These are phyloP conservation scores for Sordaria brevicollis DNA, from an alignment of 495 filamentous ascomycete species.

Conservation along the genomic window DNA sequence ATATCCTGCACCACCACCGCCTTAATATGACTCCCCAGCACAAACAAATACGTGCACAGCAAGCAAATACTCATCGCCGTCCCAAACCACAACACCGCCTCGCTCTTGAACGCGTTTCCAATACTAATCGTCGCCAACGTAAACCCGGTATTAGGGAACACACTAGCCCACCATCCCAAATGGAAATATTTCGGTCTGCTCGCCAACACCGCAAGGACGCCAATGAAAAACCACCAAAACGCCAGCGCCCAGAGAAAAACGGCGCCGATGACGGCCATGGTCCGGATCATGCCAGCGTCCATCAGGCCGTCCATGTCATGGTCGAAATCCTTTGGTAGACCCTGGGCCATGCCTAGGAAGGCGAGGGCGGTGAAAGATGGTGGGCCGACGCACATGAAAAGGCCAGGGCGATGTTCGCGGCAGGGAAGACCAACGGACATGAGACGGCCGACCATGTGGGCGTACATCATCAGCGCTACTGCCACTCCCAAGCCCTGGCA, in stretches of 20 bases:
- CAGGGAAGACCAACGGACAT: slow-evolving; percentile 48
- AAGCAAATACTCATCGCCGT: slow-evolving; percentile 44
- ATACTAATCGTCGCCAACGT: slow-evolving; percentile 40
- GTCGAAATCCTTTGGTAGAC: slow-evolving; percentile 25
- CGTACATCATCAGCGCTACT: slow-evolving; percentile 44
- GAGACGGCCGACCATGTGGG: slow-evolving; percentile 50
- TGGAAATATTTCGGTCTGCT: slow-evolving; percentile 43
- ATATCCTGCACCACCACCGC: slow-evolving; percentile 47
- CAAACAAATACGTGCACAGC: slow-evolving; percentile 47
- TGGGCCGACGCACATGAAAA: slow-evolving; percentile 65
- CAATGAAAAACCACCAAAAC: slow-evolving; percentile 65
- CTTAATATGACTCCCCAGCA: slow-evolving; percentile 40
- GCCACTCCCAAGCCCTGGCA: slow-evolving; percentile 44
- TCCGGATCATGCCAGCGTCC: slow-evolving; percentile 24
- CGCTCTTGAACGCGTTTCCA: slow-evolving; percentile 32
- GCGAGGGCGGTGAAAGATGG: slow-evolving; percentile 48
- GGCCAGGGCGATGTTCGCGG: slow-evolving; percentile 41
- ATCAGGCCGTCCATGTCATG: slow-evolving; percentile 19
- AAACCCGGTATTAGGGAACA: slow-evolving; percentile 53
- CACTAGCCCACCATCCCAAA: slow-evolving; percentile 46
- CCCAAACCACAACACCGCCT: slow-evolving; percentile 33
- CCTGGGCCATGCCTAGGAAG: slow-evolving; percentile 17
- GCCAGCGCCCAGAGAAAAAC: slow-evolving; percentile 66
- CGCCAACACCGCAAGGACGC: slow-evolving; percentile 41
- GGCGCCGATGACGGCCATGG: slow-evolving; percentile 43